Percentiles rank a stretch among this genome's conserved stretches.
phyloP scores from a whole-genome alignment of 352 stramenopile genomes.

The Phytophthora tentaculata region DNA sequence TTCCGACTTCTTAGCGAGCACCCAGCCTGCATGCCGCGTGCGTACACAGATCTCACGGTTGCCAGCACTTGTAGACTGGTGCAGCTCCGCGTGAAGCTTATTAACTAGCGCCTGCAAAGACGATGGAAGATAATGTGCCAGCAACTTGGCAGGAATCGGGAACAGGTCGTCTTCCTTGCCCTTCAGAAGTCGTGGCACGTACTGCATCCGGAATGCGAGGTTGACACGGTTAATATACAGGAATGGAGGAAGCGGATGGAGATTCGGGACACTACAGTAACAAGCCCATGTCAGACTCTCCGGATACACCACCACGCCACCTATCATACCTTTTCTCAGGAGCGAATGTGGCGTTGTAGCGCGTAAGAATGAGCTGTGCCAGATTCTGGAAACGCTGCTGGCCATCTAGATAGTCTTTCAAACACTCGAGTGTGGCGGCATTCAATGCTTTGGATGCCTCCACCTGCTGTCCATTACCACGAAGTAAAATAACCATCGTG shows the following conservation, averaged over 20 bases:
- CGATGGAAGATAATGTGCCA: conserved; percentile 55
- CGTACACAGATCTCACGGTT: conserved; percentile 62
- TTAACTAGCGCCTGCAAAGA: conserved; percentile 49
- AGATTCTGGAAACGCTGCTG: conserved; percentile 45
- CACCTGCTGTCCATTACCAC: conserved; percentile 2
- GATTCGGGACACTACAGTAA: conserved; percentile 30
- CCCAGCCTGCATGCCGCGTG: conserved; percentile 61
- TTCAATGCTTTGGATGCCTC: conserved; percentile 10
- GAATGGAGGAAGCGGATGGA: conserved; percentile 41
- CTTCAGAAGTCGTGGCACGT: conserved; percentile 62
- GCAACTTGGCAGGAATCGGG: conserved; percentile 48
- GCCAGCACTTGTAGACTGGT: conserved; percentile 31
- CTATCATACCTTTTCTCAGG: conserved; percentile 36
- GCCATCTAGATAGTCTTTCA: conserved; percentile 34
- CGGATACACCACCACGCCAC: not conserved
- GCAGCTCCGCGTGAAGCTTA: conserved; percentile 47
- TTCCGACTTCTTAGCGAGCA: conserved; percentile 57
- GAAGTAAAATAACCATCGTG: conserved; percentile 51
- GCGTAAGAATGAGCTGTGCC: conserved; percentile 42
- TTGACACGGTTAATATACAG: conserved; percentile 70
- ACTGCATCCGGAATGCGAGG: conserved; percentile 52
- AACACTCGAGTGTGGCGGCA: conserved; percentile 22
- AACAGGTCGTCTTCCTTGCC: conserved; percentile 57
- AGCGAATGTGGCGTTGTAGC: conserved; percentile 35
- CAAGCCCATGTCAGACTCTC: conserved; percentile 8